Evolutionary conservation across 108 stramenopile species (phyloP).

Genomic region (Pseudonitzschia delicatissima): DNA sequence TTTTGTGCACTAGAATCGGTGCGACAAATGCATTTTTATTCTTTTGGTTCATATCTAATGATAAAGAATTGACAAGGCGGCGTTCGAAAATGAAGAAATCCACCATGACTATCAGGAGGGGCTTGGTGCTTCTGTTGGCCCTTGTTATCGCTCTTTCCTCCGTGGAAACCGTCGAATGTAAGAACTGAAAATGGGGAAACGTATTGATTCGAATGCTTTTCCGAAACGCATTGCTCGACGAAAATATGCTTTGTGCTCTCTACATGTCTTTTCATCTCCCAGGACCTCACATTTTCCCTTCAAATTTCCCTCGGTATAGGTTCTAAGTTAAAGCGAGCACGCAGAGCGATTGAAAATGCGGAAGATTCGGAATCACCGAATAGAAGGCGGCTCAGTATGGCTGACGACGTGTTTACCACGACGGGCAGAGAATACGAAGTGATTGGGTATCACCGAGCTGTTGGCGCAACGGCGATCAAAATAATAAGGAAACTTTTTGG

Average conservation of each 20-base stretch:
- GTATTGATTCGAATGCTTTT: no score
- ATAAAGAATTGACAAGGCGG: no score
- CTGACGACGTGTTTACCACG: slow-evolving; percentile 5
- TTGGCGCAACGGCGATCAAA: no score
- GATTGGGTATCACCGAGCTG: not conserved
- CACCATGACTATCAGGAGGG: not conserved
- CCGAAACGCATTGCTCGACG: no score
- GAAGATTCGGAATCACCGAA: not conserved
- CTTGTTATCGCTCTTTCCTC: not conserved
- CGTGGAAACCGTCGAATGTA: not conserved
- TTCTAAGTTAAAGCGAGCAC: not conserved
- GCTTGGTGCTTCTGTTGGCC: not conserved
- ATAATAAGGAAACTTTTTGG: not conserved
- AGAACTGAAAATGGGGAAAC: not conserved
- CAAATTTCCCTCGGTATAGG: no score
- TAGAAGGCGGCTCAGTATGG: not conserved
- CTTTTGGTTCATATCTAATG: no score
- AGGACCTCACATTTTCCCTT: no score
- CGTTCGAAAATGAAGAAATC: no score
- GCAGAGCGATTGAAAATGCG: not conserved
- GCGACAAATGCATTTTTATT: no score
- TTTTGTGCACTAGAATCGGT: no score
- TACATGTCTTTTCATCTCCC: not conserved
- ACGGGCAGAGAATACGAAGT: not conserved
- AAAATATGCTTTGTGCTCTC: not conserved